Base-by-base conservation (phyloP, 352 stramenopile species). In the Phytophthora hybrid region DNA sequence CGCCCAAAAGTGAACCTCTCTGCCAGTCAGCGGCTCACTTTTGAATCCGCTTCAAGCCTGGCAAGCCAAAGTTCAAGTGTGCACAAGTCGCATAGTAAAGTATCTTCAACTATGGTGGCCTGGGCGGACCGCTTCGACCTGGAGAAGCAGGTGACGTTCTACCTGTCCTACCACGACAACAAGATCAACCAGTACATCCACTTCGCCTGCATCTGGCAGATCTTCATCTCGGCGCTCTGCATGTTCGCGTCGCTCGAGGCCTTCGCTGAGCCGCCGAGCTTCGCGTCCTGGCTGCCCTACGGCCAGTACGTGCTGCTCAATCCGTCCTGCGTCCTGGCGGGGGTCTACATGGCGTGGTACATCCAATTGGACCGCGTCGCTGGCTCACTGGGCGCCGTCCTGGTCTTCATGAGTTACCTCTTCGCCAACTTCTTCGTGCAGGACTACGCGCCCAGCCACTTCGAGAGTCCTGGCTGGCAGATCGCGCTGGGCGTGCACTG, bases 91-190 rank as follows among this genome's bases (percentile, higher is more conserved):
- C 58, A 77, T 18, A 66, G 6, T 26, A 26, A 26, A 2, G 23
- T 34, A 23, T 11, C 49, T 53, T 63, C 32, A 32, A 59, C 34
- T 5, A 80, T 78, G 76, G 78, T 78, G 41, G 75, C 67, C 44
- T 75, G 87, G 65, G 64, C 77, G 3, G 81, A 93, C 29, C 85
- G 87, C 70, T 94, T 94, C 67, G 69, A 93, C 71, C 71, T 96
- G 52, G 87, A 96, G 73, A 92, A 93, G 70, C 88, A 95, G 64
- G 71, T 96, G 51, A 81, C 77, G 23, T 96, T 96, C 80, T 96
- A 96, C 76, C 71, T 93, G 39, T 93, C 85, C 26, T 97, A 97
- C 81, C 90, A 97, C 73, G 73, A 88, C 80, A 86, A 97, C 76
- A 80, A 79, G 62, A 73, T 89, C 61, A 97, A 97, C 79, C 80